Percentiles rank a stretch among this genome's conserved stretches.
Conservation (phyloP, 2,329 filamentous ascomycete genomes). For the Pyrenophora tritici-repentis region DNA sequence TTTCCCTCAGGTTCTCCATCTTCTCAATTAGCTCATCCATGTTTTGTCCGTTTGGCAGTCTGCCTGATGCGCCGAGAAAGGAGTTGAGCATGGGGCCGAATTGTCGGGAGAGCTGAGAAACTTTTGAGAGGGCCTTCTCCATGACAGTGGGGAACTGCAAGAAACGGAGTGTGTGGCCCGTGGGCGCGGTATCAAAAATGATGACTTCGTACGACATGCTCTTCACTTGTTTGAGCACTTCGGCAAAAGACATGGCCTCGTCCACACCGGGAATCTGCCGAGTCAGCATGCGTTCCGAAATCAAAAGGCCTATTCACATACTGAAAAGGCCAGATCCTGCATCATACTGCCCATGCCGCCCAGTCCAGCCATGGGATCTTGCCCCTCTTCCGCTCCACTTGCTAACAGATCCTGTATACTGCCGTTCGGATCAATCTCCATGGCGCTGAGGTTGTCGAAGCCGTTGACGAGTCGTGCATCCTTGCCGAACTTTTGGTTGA, state of each 20-base stretch:
- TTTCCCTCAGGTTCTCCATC: conserved; percentile 90
- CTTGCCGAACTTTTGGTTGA: conserved; percentile 99
- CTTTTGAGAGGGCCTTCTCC: conserved; percentile 96
- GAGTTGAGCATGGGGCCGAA: conserved; percentile 96
- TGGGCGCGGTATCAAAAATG: conserved; percentile 98
- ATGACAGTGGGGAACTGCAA: conserved; percentile 97
- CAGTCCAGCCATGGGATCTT: conserved; percentile 71
- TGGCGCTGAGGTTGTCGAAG: conserved; percentile 91
- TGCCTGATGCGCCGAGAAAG: conserved; percentile 77
- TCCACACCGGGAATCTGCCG: conserved; percentile 92
- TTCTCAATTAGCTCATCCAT: conserved; percentile 91
- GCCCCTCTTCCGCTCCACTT: conserved; percentile 71
- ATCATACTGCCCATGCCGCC: conserved; percentile 88
- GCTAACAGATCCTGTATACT: conserved; percentile 94
- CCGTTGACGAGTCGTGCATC: conserved; percentile 89
- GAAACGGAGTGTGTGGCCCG: conserved; percentile 96
- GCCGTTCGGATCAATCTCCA: conserved; percentile 99
- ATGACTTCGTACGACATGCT: conserved; percentile 98
- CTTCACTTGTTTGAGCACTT: conserved; percentile 99
- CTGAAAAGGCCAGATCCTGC: conserved; percentile 96
- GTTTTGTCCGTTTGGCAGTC: conserved; percentile 88
- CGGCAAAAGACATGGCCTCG: conserved; percentile 99
- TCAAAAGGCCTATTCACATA: conserved; percentile 53
- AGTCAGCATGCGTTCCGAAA: conserved; percentile 1
- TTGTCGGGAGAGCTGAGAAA: conserved; percentile 89